Evolutionary conservation across 2,329 filamentous ascomycete species (phyloP), one percentile per base, ranked within the genome.

Genomic region (Arthrobotrys megalospora): DNA sequence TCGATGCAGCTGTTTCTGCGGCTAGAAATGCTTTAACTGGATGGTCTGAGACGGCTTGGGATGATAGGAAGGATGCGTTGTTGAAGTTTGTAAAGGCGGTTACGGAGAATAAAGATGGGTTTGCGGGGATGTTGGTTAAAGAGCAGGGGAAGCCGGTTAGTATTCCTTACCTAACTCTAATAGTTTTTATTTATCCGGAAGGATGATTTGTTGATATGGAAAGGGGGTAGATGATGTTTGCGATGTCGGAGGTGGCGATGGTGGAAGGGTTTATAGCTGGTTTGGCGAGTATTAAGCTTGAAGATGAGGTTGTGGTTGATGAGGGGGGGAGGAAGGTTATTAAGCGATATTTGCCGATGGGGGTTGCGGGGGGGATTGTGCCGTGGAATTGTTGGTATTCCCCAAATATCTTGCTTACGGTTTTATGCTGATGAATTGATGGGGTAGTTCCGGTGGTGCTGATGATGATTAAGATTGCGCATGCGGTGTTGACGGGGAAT

Each of bases 351-450:
- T 82, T 83, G 19, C 87, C 88, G 0, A 84, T 88, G 45, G 88
- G 88, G 38, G 85, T 88, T 3, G 84, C 86, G 1, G 88, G 85
- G 11, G 89, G 86, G 73, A 90, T 90, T 80, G 87, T 88, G 24
- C 88, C 89, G 0, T 90, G 89, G 89, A 90, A 90, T 82, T 90
- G 83, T 79, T 84, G 85, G 3, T 75, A n/a, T 38, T 85, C 10
- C 86, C 7, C 19, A 34, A 55, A 19, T 70, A 38, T 52, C 3
- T 28, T 11, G 34, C 6, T 36, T 36, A 36, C 34, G 34, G 11
- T 38, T 11, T 48, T 19, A 45, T 21, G 11, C 5, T 41, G n/a
- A n/a, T 21, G 16, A 6, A 60, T 2, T 60, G 11, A 5, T 52
- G n/a, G 41, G 43, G 36, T 36, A 76, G 72, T 87, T 76, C 89